Evolutionary conservation across 768 basidiomycete genomes (phyloP), one percentile per base, ranked within the genome.

Genomic region (Mycena indigotica): DNA sequence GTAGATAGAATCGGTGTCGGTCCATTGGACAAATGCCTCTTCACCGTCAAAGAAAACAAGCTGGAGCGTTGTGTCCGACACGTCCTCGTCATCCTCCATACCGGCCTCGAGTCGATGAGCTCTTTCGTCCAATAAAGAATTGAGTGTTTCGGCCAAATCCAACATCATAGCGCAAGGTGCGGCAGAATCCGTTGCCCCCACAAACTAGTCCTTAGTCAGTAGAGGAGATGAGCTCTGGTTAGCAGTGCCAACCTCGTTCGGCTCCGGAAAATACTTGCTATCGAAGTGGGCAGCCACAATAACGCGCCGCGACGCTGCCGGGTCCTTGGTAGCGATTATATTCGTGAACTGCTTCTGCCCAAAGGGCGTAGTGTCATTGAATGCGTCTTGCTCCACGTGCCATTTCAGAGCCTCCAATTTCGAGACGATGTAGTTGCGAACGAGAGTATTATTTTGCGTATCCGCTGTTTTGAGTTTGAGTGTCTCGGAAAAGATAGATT

Each of bases 1-100:
- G 69, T 99, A 99, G 40, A 93, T 86, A 1, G 93, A 95, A 72
- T 99, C 96, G 2, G 82, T 85, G 28, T 79, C 82, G 2, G 93
- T 93, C 96, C 96, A 99, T 25, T 83, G 78, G 46, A 84, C 79
- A 72, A 96, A 98, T 0, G 97, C 97, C 72, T 98, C 97, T 73
- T 99, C 97, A 2, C 97, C 97, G 66, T 99, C 97, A 57, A 99
- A 96, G 70, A 98, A 96, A 10, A 99, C 80, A 8, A 98, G 76
- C 69, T 97, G 94, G 8, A 99, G 72, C 3, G 95, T 96, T 19
- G 90, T 93, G 55, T 91, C 89, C 0, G 84, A 84, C 15, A 87
- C 75, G 52, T 93, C 89, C 40, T 92, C 91, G n/a, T 87, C 85
- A 13, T 86, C 85, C 53, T 85, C 84, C 16, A 76, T 68, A 0